Conservation (phyloP, 345 rosid genomes). For the Noccaea caerulescens region DNA sequence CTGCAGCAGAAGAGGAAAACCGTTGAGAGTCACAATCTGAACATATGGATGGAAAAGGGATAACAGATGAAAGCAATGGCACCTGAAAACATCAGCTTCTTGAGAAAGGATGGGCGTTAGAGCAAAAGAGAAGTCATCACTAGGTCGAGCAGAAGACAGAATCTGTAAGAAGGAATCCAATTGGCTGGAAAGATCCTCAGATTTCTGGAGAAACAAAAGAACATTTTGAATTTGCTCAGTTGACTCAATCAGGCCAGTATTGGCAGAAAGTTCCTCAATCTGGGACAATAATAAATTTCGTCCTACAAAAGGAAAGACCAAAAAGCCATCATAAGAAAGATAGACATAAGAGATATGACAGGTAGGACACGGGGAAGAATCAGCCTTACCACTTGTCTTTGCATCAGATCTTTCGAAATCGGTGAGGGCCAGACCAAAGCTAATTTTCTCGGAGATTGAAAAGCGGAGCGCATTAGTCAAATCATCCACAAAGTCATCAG, state of each 20-base stretch:
- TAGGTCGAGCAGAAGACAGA: constrained; percentile 60
- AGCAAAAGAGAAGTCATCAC: constrained; percentile 55
- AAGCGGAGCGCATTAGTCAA: constrained; percentile 53
- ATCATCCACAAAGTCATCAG: constrained; percentile 53
- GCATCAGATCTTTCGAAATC: constrained; percentile 60
- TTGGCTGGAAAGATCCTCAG: constrained; percentile 74
- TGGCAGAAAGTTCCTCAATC: constrained; percentile 63
- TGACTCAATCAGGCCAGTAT: constrained; percentile 54
- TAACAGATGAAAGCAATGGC: constrained; percentile 9
- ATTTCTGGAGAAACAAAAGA: constrained; percentile 71
- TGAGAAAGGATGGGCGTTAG: constrained; percentile 68
- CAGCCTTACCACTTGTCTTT: constrained; percentile 55
- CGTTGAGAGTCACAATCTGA: constrained; percentile 12
- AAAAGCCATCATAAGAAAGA: neutral
- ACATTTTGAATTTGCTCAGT: constrained; percentile 75
- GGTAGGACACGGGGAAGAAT: neutral
- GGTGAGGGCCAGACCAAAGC: constrained; percentile 71
- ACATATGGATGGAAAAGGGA: neutral
- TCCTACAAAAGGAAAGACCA: constrained; percentile 49
- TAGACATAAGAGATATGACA: neutral
- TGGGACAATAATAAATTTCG: constrained; percentile 68
- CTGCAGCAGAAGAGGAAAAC: constrained; percentile 45
- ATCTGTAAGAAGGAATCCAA: constrained; percentile 71
- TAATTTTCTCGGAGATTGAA: constrained; percentile 69
- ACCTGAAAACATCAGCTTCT: constrained; percentile 69